Conservation (phyloP, 73 alveolate genomes). For the Paramecium biaurelia region DNA sequence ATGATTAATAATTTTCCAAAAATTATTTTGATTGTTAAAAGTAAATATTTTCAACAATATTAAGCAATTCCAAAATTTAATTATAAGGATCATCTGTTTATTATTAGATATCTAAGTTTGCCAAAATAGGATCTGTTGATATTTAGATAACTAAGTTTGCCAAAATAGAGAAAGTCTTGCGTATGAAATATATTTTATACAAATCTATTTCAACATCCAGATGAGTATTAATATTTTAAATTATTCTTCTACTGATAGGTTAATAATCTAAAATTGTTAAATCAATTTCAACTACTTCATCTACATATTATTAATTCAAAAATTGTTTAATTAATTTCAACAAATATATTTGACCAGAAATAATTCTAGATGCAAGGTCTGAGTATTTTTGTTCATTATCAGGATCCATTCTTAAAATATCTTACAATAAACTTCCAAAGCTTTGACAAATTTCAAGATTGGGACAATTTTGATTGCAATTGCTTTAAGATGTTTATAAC, state of each 20-base stretch:
- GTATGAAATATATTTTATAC: neutral
- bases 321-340: too few species aligned
- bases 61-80: too few species aligned
- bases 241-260: neutral
- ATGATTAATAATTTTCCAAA: too few species aligned
- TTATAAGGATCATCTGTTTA: too few species aligned
- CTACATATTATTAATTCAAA: neutral
- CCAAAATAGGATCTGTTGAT: neutral
- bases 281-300: neutral
- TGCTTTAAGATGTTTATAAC: too few species aligned
- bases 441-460: neutral
- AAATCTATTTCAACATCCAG: neutral
- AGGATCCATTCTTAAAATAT: too few species aligned
- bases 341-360: neutral
- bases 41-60: too few species aligned
- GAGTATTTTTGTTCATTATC: neutral
- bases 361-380: neutral
- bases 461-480: too few species aligned
- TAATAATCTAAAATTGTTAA: too few species aligned
- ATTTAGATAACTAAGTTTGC: neutral
- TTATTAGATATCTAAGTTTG: neutral
- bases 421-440: neutral
- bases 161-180: neutral
- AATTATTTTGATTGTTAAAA: too few species aligned
- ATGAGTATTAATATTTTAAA: neutral